Percentiles rank a stretch among this genome's conserved stretches.
Evolutionary conservation across 805 yeast genomes (phyloP).

Genomic region (Pichia cabralensis): DNA sequence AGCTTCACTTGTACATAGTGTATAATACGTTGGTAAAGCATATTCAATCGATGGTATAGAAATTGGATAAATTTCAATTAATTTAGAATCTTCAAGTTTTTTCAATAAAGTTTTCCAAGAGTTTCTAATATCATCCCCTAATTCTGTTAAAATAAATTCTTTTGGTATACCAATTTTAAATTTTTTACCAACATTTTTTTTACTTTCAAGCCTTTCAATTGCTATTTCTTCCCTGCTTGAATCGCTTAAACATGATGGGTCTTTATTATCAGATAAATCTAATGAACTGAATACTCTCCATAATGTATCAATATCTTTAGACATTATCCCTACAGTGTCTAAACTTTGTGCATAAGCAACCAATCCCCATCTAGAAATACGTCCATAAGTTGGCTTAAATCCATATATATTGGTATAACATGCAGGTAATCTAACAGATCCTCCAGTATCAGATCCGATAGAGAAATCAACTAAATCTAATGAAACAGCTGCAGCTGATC

Average conservation of each 20-base stretch:
- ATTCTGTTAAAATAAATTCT: constrained; percentile 52
- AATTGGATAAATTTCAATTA: constrained; percentile 46
- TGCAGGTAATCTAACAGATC: constrained; percentile 88
- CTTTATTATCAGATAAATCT: constrained; percentile 57
- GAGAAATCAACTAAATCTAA: constrained; percentile 61
- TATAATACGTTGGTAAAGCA: constrained; percentile 74
- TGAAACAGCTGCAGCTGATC: constrained; percentile 89
- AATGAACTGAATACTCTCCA: constrained; percentile 43
- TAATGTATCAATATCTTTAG: constrained; percentile 37
- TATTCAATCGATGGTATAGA: constrained; percentile 60
- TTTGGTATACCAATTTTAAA: constrained; percentile 62
- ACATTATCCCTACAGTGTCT: constrained; percentile 85
- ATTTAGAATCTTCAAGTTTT: constrained; percentile 36
- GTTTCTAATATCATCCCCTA: constrained; percentile 36
- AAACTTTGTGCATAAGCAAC: constrained; percentile 87
- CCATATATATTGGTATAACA: constrained; percentile 78
- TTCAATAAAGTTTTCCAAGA: constrained; percentile 39
- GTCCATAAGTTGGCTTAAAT: constrained; percentile 89
- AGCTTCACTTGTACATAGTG: constrained; percentile 88
- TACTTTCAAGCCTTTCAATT: constrained; percentile 4
- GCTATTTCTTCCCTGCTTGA: constrained; percentile 23
- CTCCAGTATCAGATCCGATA: constrained; percentile 96
- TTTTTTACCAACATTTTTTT: constrained; percentile 8
- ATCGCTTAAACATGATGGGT: constrained; percentile 58
- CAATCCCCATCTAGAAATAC: constrained; percentile 87